Base-by-base conservation (phyloP, 371 early-diverging fungal genomes). In the Nosema bombycis region DNA sequence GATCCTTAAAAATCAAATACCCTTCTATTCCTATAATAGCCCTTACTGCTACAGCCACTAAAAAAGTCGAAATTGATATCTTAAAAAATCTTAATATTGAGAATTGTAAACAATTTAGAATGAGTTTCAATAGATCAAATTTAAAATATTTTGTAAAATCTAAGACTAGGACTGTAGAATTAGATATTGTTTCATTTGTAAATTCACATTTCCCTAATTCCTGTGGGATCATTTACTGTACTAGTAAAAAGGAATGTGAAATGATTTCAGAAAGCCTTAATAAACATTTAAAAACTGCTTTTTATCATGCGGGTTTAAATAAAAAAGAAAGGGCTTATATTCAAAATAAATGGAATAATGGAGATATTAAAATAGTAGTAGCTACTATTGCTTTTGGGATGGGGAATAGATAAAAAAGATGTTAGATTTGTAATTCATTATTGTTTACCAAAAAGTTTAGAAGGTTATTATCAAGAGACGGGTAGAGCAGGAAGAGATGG, bases 391-490 rank as follows among this genome's bases (percentile, higher is more conserved):
- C 98, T 0, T 82, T 82, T 82, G 84, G 84, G 15, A 90, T 93
- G 89, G n/a, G 93, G 99, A 1, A 96, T 98, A 62, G 96, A 99
- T 87, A 97, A 98, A 86, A 86, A 94, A 21, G 94, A 98, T 79
- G 98, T 99, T 15, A 91, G 99, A 0, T 98, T 92, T 85, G 97
- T 99, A 0, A 91, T 97, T 26, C 99, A 99, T 83, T 91, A 92
- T 83, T 90, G 93, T 2, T 82, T 96, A 14, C 96, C 98, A 0
- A 91, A 94, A 32, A 91, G 92, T 15, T 79, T 99, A 1, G 99
- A 99, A 86, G 96, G 95, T 0, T 99, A 97, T 81, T 99, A 99
- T 80, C 98, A 99, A 86, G 98, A 98, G 85, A 96, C 95, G 0
- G 98, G 98, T 0, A 90, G 98, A 28, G 98, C 98, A 0, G 98